phyloP scores from a whole-genome alignment of 139 green algal genomes.

The Dunaliella sp. region DNA sequence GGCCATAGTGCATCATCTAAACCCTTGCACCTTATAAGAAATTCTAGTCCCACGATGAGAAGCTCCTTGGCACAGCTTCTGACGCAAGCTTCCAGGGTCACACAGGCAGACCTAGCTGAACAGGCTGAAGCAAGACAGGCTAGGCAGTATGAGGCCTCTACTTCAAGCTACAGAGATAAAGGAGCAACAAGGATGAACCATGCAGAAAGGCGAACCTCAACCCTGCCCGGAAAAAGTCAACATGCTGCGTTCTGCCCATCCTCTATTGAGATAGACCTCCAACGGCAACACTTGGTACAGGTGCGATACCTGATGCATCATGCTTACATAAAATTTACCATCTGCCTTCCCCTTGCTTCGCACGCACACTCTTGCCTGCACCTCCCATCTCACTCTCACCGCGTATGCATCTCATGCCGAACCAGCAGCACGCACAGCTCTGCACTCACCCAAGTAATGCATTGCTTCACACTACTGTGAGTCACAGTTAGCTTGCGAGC shows the following conservation, averaged over 20 bases:
- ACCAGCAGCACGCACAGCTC: too few species aligned
- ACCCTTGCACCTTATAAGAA: background rate
- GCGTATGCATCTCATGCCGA: too few species aligned
- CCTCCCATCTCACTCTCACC: too few species aligned
- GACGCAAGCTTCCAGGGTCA: background rate
- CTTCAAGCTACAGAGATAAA: background rate
- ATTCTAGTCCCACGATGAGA: background rate
- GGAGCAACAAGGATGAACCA: background rate
- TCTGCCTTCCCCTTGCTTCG: too few species aligned
- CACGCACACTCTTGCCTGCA: too few species aligned
- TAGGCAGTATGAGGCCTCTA: background rate
- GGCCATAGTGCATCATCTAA: background rate
- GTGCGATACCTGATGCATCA: too few species aligned
- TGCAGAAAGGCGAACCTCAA: background rate
- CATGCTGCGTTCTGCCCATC: background rate
- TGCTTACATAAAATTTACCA: too few species aligned
- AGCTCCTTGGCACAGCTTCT: background rate
- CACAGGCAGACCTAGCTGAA: background rate
- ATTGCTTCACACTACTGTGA: too few species aligned
- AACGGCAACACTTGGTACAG: background rate
- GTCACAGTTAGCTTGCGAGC: background rate
- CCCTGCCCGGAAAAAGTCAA: too few species aligned
- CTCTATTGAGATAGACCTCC: background rate
- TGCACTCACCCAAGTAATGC: too few species aligned
- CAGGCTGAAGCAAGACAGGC: background rate